Conservation (phyloP, 169 alveolate species). For the Eimeria nieschulzi region DNA sequence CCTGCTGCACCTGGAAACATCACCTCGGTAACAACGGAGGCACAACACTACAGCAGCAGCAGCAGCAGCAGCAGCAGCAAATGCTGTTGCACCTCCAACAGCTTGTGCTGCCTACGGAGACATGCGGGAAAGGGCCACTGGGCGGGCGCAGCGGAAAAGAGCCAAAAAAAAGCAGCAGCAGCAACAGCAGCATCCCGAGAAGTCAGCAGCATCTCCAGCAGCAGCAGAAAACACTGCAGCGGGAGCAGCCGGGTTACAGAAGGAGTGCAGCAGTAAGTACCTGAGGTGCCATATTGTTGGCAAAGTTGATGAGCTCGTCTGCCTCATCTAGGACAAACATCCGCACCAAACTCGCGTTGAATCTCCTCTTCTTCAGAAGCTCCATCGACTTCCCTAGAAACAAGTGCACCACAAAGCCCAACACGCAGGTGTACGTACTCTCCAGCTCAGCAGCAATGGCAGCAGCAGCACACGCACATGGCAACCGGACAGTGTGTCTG, state of each 20-base stretch:
- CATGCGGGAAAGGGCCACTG: neutral
- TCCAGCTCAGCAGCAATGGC: neutral
- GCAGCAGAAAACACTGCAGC: neutral
- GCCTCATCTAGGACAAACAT: slow-evolving; percentile 97
- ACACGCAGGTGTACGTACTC: too few species aligned
- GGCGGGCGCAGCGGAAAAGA: neutral
- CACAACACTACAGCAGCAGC: neutral
- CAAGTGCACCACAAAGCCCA: neutral
- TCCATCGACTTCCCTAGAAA: slow-evolving; percentile 86
- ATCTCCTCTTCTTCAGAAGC: slow-evolving; percentile 90
- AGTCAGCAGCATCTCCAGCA: neutral
- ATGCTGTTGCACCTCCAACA: neutral
- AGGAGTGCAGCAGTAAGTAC: slow-evolving; percentile 79
- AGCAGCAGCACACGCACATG: too few species aligned
- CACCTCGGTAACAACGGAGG: neutral
- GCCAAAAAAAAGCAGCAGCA: neutral
- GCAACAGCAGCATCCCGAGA: neutral
- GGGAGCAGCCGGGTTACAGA: neutral
- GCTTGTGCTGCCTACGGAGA: neutral
- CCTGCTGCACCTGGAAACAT: slow-evolving; percentile 76
- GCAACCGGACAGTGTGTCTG: too few species aligned
- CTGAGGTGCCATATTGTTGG: slow-evolving; percentile 91
- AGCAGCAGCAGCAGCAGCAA: neutral
- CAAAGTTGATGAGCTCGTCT: slow-evolving; percentile 94
- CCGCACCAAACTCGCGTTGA: slow-evolving; percentile 82